These are phyloP conservation scores for Globisporangium rhizosaccharum DNA, from an alignment of 352 stramenopile species.

Conservation along the genomic window DNA sequence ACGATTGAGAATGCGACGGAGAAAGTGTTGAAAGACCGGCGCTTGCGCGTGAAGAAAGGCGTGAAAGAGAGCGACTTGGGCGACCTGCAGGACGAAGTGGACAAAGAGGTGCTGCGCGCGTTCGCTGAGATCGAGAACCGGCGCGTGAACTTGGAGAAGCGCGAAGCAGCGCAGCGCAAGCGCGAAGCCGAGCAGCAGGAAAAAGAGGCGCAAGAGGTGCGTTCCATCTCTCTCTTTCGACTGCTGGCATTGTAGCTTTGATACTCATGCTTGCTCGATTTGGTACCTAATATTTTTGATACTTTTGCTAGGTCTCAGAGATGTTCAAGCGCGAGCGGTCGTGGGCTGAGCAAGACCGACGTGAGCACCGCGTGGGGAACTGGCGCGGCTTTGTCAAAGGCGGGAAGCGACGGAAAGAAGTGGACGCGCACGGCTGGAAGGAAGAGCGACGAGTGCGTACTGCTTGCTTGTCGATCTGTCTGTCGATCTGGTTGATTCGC, in stretches of 20 bases:
- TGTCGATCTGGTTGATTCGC: not conserved
- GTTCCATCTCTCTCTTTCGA: not conserved
- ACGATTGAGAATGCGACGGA: slow-evolving; percentile 72
- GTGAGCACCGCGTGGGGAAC: slow-evolving; percentile 73
- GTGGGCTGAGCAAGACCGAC: slow-evolving; percentile 72
- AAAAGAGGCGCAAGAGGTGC: slow-evolving; percentile 63
- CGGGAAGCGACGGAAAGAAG: slow-evolving; percentile 59
- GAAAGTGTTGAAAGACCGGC: slow-evolving; percentile 68
- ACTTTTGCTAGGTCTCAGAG: slow-evolving; percentile 20
- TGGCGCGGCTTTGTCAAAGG: slow-evolving; percentile 78
- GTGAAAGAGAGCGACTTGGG: slow-evolving; percentile 65
- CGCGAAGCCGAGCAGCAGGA: slow-evolving; percentile 73
- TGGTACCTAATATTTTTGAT: not conserved
- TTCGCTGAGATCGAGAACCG: slow-evolving; percentile 84
- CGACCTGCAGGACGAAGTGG: slow-evolving; percentile 49
- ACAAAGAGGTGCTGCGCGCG: slow-evolving; percentile 76
- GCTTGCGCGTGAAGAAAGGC: slow-evolving; percentile 76
- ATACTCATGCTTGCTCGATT: not conserved
- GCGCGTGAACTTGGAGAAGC: slow-evolving; percentile 67
- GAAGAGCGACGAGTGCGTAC: slow-evolving; percentile 53
- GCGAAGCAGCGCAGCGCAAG: slow-evolving; percentile 55
- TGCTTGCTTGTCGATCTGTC: not conserved
- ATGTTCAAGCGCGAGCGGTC: slow-evolving; percentile 72
- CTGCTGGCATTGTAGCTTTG: not conserved
- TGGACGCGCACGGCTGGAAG: slow-evolving; percentile 52